These are phyloP conservation scores for Blastobotrys malaysiensis DNA, from an alignment of 1,139 yeast species.

Conservation along the genomic window DNA sequence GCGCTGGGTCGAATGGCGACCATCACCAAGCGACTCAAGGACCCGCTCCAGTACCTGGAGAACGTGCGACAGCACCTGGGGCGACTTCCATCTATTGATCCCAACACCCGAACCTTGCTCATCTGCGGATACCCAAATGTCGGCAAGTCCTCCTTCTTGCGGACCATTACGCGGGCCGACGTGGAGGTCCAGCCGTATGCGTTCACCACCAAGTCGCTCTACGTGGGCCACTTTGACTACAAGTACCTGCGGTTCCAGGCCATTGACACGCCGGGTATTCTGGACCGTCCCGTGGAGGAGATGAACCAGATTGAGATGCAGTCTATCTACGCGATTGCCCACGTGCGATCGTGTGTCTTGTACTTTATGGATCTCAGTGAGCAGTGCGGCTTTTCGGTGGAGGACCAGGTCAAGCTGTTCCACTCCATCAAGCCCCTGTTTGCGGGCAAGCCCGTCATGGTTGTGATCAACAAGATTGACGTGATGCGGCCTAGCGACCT, in stretches of 20 bases:
- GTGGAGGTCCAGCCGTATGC: constrained; percentile 99
- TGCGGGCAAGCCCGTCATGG: constrained; percentile 93
- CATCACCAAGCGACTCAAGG: constrained; percentile 88
- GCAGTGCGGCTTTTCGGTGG: constrained; percentile 97
- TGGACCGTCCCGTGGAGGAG: constrained; percentile 98
- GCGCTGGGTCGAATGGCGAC: constrained; percentile 99
- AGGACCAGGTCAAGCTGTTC: constrained; percentile 94
- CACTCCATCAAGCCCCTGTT: constrained; percentile 95
- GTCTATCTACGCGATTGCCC: constrained; percentile 97
- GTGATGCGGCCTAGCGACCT: constrained; percentile 81
- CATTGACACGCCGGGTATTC: constrained; percentile 97
- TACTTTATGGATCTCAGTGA: constrained; percentile 98
- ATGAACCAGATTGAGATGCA: constrained; percentile 99
- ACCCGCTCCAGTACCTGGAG: constrained; percentile 86
- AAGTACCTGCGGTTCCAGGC: constrained; percentile 97
- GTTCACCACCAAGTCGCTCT: constrained; percentile 90
- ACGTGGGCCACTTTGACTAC: constrained; percentile 97
- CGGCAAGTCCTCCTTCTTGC: constrained; percentile 93
- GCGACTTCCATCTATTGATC: constrained; percentile 96
- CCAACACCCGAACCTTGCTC: constrained; percentile 93
- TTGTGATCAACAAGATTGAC: constrained; percentile 93
- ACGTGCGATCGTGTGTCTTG: constrained; percentile 89
- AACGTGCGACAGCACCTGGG: constrained; percentile 99
- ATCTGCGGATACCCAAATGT: constrained; percentile 99
- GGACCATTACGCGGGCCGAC: constrained; percentile 93